Base-by-base conservation (phyloP, 2,329 filamentous ascomycete species). In the Epichloe scottii region DNA sequence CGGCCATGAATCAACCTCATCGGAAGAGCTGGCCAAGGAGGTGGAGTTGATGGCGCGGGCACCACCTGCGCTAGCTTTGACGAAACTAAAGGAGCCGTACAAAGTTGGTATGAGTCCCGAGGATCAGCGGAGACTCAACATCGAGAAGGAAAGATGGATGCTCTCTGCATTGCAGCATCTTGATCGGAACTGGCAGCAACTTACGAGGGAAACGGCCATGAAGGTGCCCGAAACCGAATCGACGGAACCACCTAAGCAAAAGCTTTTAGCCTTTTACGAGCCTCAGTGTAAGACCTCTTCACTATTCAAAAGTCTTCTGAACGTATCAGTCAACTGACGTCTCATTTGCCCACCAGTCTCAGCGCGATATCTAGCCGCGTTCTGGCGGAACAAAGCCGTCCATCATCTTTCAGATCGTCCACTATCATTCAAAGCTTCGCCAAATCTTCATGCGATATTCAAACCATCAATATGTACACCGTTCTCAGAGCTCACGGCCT, bases 141-240 rank as follows among this genome's bases (percentile, higher is more conserved):
- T 49, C 11, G 51, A 59, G 30, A 53, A 53, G 11, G 53, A 50
- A 39, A 55, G 55, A 23, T 83, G 79, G 79, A 75, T 88, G 67
- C 68, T 83, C 35, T 80, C 75, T 30, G 73, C 73, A 1, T 65
- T 85, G 49, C 71, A 73, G 54, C 69, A 67, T 55, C 68, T 72
- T 58, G 71, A 70, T 38, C 69, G 70, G 34, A 34, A 42, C 5
- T 12, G 35, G 21, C 42, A 49, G 17, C 38, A 49, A 11, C 26
- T 19, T 7, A 19, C 15, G 1, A 35, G 23, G 8, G 21, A 44
- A 14, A 17, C 14, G 5, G 10, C n/a, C 21, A 15, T 19, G 38
- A 23, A 51, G 15, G 12, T 17, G n/a, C 10, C 14, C 15, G 17
- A 38, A 3, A 8, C 17, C 12, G 26, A 46, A 30, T 19, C 46